phyloP scores from a whole-genome alignment of 176 grass and related monocot genomes.

The Ananas comosus region DNA sequence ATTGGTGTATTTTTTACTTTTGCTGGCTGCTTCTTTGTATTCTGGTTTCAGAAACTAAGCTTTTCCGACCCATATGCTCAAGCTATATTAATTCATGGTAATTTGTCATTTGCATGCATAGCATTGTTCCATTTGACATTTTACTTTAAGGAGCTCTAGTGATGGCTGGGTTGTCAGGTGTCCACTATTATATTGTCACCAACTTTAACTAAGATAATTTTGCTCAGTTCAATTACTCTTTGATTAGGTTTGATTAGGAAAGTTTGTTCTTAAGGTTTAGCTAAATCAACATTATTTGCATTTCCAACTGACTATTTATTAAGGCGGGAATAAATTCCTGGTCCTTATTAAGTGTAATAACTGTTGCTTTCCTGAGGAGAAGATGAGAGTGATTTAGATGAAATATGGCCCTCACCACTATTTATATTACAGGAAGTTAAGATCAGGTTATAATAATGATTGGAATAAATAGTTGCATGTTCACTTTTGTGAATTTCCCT shows the following conservation, averaged over 20 bases:
- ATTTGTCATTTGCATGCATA: conserved; percentile 15
- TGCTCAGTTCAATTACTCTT: no score
- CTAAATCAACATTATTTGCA: neutral
- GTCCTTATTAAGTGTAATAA: neutral
- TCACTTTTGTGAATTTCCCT: neutral
- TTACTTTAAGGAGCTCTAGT: neutral
- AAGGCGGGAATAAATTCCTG: neutral
- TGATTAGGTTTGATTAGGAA: no score
- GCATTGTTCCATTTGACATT: neutral
- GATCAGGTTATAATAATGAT: neutral
- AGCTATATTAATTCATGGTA: conserved; percentile 89
- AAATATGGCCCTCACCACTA: neutral
- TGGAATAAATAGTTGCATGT: neutral
- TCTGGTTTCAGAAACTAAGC: conserved; percentile 60
- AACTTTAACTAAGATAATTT: no score
- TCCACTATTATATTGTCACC: neutral
- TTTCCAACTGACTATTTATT: neutral
- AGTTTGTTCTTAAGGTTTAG: no score
- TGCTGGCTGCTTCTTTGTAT: conserved; percentile 55
- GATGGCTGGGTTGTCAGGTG: no score
- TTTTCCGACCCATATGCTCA: conserved; percentile 71
- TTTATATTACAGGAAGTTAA: neutral
- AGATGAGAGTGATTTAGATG: neutral
- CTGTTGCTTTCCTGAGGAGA: neutral
- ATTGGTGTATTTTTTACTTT: conserved; percentile 76